These are phyloP conservation scores for Rhizopus delemar DNA, from an alignment of 371 early-diverging fungal genomes.

Conservation along the genomic window DNA sequence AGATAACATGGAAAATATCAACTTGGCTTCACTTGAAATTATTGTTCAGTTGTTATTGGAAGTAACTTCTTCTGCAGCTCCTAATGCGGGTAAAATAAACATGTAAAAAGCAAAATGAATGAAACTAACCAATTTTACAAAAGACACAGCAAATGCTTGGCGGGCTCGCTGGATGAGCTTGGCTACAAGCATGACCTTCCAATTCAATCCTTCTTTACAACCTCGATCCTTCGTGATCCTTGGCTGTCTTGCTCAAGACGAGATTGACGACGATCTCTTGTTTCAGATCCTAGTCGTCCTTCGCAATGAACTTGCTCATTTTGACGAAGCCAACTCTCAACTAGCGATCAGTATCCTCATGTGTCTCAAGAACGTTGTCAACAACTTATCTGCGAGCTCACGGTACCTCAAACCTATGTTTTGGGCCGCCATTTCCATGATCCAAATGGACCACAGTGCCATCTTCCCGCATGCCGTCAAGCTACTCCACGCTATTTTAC, in stretches of 20 bases:
- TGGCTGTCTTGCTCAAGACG: constrained; percentile 83
- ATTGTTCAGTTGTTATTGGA: constrained; percentile 78
- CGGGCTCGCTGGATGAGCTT: constrained; percentile 89
- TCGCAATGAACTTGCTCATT: constrained; percentile 75
- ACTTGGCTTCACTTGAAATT: constrained; percentile 71
- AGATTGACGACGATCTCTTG: constrained; percentile 81
- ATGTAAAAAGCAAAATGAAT: no score
- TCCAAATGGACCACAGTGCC: constrained; percentile 78
- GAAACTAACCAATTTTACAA: not conserved
- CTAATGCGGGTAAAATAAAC: constrained; percentile 56
- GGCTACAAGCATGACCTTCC: constrained; percentile 87
- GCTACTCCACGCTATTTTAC: constrained; percentile 69
- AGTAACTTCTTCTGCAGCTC: constrained; percentile 72
- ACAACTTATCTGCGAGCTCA: constrained; percentile 70
- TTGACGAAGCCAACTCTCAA: constrained; percentile 71
- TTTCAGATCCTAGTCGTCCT: constrained; percentile 87
- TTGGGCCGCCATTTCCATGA: constrained; percentile 85
- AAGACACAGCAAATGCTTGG: constrained; percentile 73
- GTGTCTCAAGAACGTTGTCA: constrained; percentile 81
- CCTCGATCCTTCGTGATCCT: constrained; percentile 90
- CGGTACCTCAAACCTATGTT: constrained; percentile 78
- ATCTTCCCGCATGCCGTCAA: constrained; percentile 71
- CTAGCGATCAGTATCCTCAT: constrained; percentile 82
- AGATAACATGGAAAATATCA: constrained; percentile 64
- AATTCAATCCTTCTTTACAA: constrained; percentile 87